phyloP scores from a whole-genome alignment of 805 yeast species.

The Saccharomycopsis amapae region DNA sequence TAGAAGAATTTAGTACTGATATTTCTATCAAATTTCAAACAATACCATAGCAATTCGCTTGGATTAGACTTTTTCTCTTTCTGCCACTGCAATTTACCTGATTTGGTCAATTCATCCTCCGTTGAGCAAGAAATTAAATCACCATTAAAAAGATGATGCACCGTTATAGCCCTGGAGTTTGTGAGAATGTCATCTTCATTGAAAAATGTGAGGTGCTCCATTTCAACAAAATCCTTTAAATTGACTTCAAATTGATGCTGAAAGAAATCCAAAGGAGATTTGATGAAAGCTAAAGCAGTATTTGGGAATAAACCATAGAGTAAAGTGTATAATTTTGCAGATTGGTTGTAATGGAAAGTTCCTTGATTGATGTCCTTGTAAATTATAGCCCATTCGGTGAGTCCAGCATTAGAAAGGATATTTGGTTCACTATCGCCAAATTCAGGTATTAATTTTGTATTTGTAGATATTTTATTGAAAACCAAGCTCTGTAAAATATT shows the following conservation, averaged over 20 bases:
- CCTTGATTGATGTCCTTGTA: constrained; percentile 2
- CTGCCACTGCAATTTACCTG: constrained; percentile 5
- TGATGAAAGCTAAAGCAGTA: constrained; percentile 6
- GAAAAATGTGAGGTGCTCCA: constrained; percentile 7
- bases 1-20: constrained; percentile 15
- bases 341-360: constrained; percentile 3
- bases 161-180: constrained; percentile 9
- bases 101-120: constrained; percentile 13
- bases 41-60: constrained; percentile 15
- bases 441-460: not conserved
- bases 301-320: constrained; percentile 21
- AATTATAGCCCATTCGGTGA: constrained; percentile 10
- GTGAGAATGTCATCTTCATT: constrained; percentile 11
- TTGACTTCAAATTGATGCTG: constrained; percentile 3
- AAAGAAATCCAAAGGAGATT: constrained; percentile 12
- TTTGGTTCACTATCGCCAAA: not conserved
- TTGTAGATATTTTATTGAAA: not conserved
- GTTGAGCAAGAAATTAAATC: constrained; percentile 12
- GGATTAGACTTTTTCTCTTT: constrained; percentile 1
- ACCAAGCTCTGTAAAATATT: not conserved
- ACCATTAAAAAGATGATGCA: constrained; percentile 11
- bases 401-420: not conserved
- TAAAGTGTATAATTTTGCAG: constrained; percentile 11
- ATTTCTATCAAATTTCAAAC: constrained; percentile 18
- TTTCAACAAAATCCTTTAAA: constrained; percentile 9